phyloP scores from a whole-genome alignment of 768 basidiomycete genomes.

The Xerocomus spinulosus region DNA sequence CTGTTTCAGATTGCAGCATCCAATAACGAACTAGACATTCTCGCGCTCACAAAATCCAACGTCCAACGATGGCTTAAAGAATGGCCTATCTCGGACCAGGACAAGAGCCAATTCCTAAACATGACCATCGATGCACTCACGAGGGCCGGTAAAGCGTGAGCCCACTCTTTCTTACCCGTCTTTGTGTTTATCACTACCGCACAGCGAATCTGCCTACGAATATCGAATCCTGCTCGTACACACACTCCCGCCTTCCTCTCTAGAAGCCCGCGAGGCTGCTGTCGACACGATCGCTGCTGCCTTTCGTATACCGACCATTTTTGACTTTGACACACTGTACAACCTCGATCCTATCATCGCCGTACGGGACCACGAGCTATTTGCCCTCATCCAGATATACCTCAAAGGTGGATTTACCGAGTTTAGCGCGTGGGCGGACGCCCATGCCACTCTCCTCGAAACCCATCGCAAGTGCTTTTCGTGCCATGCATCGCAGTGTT shows the following conservation, averaged over 20 bases:
- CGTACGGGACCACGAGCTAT: constrained; percentile 65
- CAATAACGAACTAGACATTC: constrained; percentile 57
- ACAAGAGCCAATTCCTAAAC: constrained; percentile 65
- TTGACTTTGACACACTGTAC: constrained; percentile 80
- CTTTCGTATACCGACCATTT: constrained; percentile 59
- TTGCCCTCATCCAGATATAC: constrained; percentile 72
- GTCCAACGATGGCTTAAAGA: constrained; percentile 77
- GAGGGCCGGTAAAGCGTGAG: constrained; percentile 58
- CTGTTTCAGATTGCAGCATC: constrained; percentile 56
- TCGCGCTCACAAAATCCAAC: constrained; percentile 54
- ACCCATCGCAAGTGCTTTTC: constrained; percentile 49
- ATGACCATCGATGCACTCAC: constrained; percentile 54
- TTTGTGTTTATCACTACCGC: background rate
- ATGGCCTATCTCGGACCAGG: constrained; percentile 61
- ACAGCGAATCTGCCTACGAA: constrained; percentile 58
- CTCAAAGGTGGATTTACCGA: constrained; percentile 59
- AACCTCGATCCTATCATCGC: constrained; percentile 68
- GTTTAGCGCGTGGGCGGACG: constrained; percentile 55
- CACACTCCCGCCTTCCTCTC: constrained; percentile 52
- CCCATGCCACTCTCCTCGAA: constrained; percentile 45
- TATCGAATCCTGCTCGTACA: constrained; percentile 60
- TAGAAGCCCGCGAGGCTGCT: constrained; percentile 49
- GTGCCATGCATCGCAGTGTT: background rate
- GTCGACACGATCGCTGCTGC: constrained; percentile 59
- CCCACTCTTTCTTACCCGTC: constrained; percentile 8